Evolutionary conservation across 2,329 filamentous ascomycete genomes (phyloP), one percentile per base, ranked within the genome.

Genomic region (Penicillium sp.): DNA sequence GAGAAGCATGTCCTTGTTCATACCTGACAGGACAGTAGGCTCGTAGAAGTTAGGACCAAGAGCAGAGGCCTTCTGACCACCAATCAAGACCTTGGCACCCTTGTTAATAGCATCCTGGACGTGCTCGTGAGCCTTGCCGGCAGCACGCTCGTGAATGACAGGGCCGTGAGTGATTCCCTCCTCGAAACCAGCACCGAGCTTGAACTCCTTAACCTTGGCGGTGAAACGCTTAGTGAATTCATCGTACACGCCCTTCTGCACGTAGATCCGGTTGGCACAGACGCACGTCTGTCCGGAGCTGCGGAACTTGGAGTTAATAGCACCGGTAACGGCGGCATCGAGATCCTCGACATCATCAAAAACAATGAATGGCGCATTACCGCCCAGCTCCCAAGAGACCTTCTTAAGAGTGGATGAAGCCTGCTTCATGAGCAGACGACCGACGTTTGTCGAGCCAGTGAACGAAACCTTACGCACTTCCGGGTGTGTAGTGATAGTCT

Each of bases 281-380:
- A 98, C 93, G 74, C 95, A 99, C 0, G 95, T 98, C 81, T 99
- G 95, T 35, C 95, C 95, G 0, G 91, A 96, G 37, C 89, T 91
- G 53, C 95, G 89, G 85, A 98, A 98, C 75, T 98, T 99, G 69
- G 86, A 93, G 24, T 87, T 80, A 53, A 98, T 84, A 48, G 92
- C 92, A 26, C 93, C 93, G 0, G 86, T 79, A 1, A 98, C 91
- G 2, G 95, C 95, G 5, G 81, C 79, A 57, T 97, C 93, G 21
- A 98, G 78, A 70, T 98, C 91, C 21, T 93, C 90, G 16, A 74
- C 73, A 69, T 98, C 93, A 69, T 98, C 92, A 70, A 98, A 98
- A 33, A 98, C 91, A 64, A 98, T 97, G 73, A 97, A 96, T 1
- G 93, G 93, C 0, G 93, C 90, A 73, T 98, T 98, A 48, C 93